phyloP scores from a whole-genome alignment of 169 alveolate genomes.

The Cryptosporidium muris region DNA sequence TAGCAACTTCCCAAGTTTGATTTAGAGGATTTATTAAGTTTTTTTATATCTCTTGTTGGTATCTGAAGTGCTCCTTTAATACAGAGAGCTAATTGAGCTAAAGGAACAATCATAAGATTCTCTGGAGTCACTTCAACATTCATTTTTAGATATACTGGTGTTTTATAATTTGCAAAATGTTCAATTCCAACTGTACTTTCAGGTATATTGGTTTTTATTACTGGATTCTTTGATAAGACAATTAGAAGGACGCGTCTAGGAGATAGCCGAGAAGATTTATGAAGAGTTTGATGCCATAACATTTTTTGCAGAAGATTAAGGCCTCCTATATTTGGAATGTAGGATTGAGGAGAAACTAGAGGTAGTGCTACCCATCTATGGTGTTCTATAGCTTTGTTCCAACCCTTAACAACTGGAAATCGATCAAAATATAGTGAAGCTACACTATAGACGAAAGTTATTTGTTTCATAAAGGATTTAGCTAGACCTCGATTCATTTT shows the following conservation, averaged over 20 bases:
- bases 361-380: constrained; percentile 71
- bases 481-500: constrained; percentile 27
- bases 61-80: constrained; percentile 53
- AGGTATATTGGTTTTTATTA: constrained; percentile 27
- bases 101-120: constrained; percentile 21
- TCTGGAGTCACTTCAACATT: constrained; percentile 40
- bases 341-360: constrained; percentile 51
- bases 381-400: constrained; percentile 67
- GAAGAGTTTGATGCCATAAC: constrained; percentile 19
- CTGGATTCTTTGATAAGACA: constrained; percentile 17
- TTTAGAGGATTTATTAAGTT: constrained; percentile 23
- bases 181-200: constrained; percentile 35
- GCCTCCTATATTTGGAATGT: constrained; percentile 61
- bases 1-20: constrained; percentile 51
- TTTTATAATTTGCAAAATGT: constrained; percentile 1
- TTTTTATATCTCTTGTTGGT: neutral
- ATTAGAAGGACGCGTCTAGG: constrained; percentile 59
- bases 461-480: constrained; percentile 45
- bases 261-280: constrained; percentile 16
- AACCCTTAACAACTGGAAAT: constrained; percentile 55
- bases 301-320: constrained; percentile 49
- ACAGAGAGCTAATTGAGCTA: constrained; percentile 44
- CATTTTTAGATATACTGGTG: constrained; percentile 38
- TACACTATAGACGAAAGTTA: constrained; percentile 16
- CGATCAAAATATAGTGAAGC: constrained; percentile 28